phyloP scores from a whole-genome alignment of 257 asterid genomes.

The Cinchona pubescens region DNA sequence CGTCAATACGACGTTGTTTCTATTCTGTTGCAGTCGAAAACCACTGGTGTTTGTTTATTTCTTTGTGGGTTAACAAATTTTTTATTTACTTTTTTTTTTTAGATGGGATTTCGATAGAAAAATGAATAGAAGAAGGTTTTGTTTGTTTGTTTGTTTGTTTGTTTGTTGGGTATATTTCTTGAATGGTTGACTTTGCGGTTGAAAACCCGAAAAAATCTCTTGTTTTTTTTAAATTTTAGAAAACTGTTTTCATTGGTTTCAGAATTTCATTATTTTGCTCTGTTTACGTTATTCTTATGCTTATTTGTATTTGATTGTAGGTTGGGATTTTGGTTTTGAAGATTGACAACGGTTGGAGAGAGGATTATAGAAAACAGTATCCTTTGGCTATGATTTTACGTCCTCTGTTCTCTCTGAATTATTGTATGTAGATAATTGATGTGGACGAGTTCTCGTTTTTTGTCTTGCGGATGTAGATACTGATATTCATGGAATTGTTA shows the following conservation, averaged over 20 bases:
- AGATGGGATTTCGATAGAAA: background rate
- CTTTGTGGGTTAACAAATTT: background rate
- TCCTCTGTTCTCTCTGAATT: background rate
- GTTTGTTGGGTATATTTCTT: background rate
- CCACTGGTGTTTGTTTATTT: background rate
- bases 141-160: background rate
- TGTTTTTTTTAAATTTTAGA: background rate
- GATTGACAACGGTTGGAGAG: slow-evolving; percentile 50
- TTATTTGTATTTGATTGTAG: slow-evolving; percentile 23
- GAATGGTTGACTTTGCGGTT: background rate
- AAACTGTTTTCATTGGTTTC: background rate
- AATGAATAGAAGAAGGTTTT: background rate
- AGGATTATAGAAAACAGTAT: slow-evolving; percentile 55
- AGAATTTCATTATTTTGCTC: background rate
- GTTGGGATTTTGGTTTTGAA: slow-evolving; percentile 32
- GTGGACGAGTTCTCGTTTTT: background rate
- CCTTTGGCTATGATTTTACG: slow-evolving; percentile 1
- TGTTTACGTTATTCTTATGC: background rate
- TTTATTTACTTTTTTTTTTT: background rate
- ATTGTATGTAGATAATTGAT: background rate
- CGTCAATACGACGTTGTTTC: background rate
- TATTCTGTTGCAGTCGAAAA: background rate
- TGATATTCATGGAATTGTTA: background rate
- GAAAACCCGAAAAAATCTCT: background rate
- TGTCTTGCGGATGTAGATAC: background rate